These are phyloP conservation scores for Nannochloropsis gaditana DNA, from an alignment of 108 stramenopile species.

Conservation along the genomic window DNA sequence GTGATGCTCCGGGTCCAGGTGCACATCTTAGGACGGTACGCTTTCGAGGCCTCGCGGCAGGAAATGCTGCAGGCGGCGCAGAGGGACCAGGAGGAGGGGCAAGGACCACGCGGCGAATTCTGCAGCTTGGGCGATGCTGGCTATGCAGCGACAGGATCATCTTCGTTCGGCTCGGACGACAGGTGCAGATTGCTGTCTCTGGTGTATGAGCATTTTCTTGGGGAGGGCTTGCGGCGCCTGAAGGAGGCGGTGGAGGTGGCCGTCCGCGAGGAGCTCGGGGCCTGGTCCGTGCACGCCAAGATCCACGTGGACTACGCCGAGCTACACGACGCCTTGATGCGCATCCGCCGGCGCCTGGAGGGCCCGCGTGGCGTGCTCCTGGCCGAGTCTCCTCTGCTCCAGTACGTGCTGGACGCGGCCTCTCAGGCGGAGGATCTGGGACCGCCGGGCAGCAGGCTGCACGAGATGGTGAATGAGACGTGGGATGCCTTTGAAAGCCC, in stretches of 20 bases:
- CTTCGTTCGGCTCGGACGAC: slow-evolving; percentile 32
- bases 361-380: neutral
- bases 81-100: neutral
- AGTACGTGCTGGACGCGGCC: neutral
- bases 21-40: slow-evolving; percentile 27
- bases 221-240: slow-evolving; percentile 30
- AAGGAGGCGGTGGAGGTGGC: slow-evolving; percentile 26
- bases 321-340: slow-evolving; percentile 21
- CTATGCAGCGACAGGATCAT: neutral
- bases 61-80: neutral
- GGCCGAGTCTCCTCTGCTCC: neutral
- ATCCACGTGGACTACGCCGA: slow-evolving; percentile 30
- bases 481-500: slow-evolving; percentile 42
- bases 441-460: neutral
- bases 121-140: neutral
- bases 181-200: slow-evolving; percentile 34
- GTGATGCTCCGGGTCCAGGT: slow-evolving; percentile 42
- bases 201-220: slow-evolving; percentile 38
- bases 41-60: neutral
- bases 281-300: slow-evolving; percentile 29
- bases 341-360: slow-evolving; percentile 33
- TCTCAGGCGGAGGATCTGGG: neutral
- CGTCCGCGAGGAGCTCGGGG: slow-evolving; percentile 9
- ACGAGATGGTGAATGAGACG: slow-evolving; percentile 38
- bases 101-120: neutral